Conservation (phyloP, 2,329 filamentous ascomycete genomes). For the Stemphylium lycopersici region DNA sequence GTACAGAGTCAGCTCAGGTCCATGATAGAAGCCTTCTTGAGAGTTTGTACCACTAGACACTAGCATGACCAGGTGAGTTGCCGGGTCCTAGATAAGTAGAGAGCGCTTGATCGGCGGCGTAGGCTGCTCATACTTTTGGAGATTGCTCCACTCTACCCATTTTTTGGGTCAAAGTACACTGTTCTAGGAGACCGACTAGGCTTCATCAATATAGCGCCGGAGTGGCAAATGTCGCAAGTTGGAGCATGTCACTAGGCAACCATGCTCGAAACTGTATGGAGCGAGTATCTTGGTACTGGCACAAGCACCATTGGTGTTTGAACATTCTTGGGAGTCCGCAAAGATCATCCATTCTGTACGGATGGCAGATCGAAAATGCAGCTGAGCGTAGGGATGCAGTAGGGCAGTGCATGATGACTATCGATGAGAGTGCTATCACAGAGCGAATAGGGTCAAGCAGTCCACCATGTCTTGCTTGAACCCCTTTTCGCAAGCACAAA, state of each 20-base stretch:
- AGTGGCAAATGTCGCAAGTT: no score
- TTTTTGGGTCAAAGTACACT: no score
- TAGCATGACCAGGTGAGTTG: no score
- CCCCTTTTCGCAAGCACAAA: neutral
- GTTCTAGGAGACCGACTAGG: no score
- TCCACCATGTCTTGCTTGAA: neutral
- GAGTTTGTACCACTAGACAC: neutral
- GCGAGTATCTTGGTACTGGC: no score
- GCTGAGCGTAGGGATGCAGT: neutral
- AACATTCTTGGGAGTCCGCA: neutral
- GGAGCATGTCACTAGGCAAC: no score
- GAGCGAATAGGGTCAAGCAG: neutral
- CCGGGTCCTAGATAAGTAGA: no score
- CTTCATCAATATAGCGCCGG: no score
- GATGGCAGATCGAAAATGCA: neutral
- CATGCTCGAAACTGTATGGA: no score
- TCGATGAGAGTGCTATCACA: neutral
- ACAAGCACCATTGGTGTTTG: neutral
- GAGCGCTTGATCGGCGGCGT: no score
- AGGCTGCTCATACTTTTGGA: no score
- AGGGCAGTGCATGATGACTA: neutral
- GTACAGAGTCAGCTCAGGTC: neutral
- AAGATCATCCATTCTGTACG: neutral
- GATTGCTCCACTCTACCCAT: no score
- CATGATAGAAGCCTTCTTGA: neutral